Evolutionary conservation across 2,329 filamentous ascomycete species (phyloP).

Genomic region (Xylariomycetidae sp.): DNA sequence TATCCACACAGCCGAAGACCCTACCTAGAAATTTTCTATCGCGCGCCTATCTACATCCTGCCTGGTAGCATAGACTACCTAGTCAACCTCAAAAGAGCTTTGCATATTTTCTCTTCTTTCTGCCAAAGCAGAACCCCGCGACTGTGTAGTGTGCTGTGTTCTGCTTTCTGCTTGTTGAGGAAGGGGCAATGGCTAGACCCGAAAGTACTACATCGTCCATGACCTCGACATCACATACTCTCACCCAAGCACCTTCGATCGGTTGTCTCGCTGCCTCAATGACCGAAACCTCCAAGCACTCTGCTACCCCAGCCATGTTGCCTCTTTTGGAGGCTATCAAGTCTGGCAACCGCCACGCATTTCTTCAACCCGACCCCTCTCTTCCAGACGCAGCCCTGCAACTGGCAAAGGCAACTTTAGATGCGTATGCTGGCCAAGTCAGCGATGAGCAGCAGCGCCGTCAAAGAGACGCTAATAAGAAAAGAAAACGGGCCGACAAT

Average conservation of each 20-base stretch:
- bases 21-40: too few relatives aligned
- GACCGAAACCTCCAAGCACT: slow-evolving; percentile 23
- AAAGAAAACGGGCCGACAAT: slow-evolving; percentile 63
- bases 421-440: slow-evolving; percentile 70
- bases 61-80: too few relatives aligned
- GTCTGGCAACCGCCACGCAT: slow-evolving; percentile 61
- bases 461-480: slow-evolving; percentile 64
- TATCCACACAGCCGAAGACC: too few relatives aligned
- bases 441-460: slow-evolving; percentile 67
- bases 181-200: slow-evolving; percentile 31
- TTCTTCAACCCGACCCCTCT: slow-evolving; percentile 67
- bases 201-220: slow-evolving; percentile 53
- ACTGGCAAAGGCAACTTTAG: slow-evolving; percentile 75
- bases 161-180: too few relatives aligned
- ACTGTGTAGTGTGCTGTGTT: too few relatives aligned
- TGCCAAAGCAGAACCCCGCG: too few relatives aligned
- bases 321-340: slow-evolving; percentile 54
- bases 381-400: slow-evolving; percentile 67
- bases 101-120: too few relatives aligned
- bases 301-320: slow-evolving; percentile 34
- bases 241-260: slow-evolving; percentile 47
- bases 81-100: too few relatives aligned
- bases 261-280: slow-evolving; percentile 34
- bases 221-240: slow-evolving; percentile 61
- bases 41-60: too few relatives aligned